Base-by-base conservation (phyloP, 75 land plant genomes). In the Selaginella tamariscina region DNA sequence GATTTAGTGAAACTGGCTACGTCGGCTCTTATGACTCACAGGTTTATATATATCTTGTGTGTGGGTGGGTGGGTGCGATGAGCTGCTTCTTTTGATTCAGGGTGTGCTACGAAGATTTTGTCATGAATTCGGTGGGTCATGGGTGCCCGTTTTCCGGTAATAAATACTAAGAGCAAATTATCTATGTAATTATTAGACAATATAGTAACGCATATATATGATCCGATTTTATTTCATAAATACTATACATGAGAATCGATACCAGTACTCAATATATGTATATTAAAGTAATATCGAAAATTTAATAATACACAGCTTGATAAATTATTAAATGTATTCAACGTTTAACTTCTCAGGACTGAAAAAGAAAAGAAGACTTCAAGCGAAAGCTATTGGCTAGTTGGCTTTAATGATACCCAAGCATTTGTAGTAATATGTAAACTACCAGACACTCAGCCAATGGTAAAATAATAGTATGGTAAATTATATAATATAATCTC, bases 101-200 rank as follows among this genome's bases (percentile, higher is more conserved):
- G 99, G 97, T 0, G 66, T 82, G 2, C 73, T 95, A 31, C 81
- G 99, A 65, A 77, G 90, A 33, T 84, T 72, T 31, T 74, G 72
- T 31, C 63, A 63, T n/a, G 84, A 84, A 62, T 91, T 56, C 77
- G 85, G 80, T 62, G 92, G 92, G 29, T 82, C 83, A 32, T 95
- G 99, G 99, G 69, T 95, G 22, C 99, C 99, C 31, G 30, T 91
- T 15, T 95, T 90, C 80, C 87, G 99, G 99, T 94, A 65, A 24
- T 28, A 23, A 26, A 31, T 55, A 26, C 0, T 63, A 23, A n/a
- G n/a, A n/a, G n/a, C n/a, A n/a, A n/a, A n/a, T n/a, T n/a, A n/a
- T n/a, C n/a, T n/a, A n/a, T n/a, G n/a, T n/a, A n/a, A n/a, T n/a
- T n/a, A n/a, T n/a, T n/a, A n/a, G n/a, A n/a, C n/a, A n/a, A n/a